Evolutionary conservation across 2,329 filamentous ascomycete genomes (phyloP), one percentile per base, ranked within the genome.

Genomic region (Nemania abortiva): DNA sequence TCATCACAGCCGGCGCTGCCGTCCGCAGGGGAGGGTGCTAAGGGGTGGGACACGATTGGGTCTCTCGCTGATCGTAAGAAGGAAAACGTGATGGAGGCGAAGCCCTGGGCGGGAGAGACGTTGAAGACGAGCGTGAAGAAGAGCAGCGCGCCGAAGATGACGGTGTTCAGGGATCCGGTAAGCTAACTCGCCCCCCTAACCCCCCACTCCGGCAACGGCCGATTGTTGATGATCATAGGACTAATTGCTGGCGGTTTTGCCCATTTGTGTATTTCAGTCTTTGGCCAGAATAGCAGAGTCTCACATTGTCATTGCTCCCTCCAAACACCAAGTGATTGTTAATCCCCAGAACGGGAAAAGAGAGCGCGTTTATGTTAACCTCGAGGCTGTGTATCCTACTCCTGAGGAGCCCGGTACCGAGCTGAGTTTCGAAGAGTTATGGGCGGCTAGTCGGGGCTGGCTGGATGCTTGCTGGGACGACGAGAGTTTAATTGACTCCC

Each of bases 101-200:
- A 92, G 78, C 94, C 95, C 22, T 98, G 95, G 96, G 92, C 86
- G 11, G 96, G 96, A 29, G 94, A 98, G 84, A 98, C 92, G 49
- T 82, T 99, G 74, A 93, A 95, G 81, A 92, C 90, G 2, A 94
- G 92, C 50, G 95, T 94, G 75, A 96, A 93, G 84, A 93, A 93
- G 83, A 89, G 85, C 52, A 89, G 87, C 37, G 87, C 87, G 63
- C 86, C 91, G 63, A 98, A 98, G 85, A 92, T 99, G 90, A 85
- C 91, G 77, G 89, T 99, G 54, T 99, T 98, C 85, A 95, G 93
- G 86, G 96, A 99, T 86, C 86, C 92, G 92, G 96, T 99, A 91
- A 91, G 94, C 87, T 79, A 65, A 75, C 72, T 5, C 31, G 9
- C 31, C 31, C 71, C 73, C 75, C 64, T 39, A 22, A 15, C 49